These are phyloP conservation scores for Hypoxylon sp. DNA, from an alignment of 2,329 filamentous ascomycete genomes.

Conservation along the genomic window DNA sequence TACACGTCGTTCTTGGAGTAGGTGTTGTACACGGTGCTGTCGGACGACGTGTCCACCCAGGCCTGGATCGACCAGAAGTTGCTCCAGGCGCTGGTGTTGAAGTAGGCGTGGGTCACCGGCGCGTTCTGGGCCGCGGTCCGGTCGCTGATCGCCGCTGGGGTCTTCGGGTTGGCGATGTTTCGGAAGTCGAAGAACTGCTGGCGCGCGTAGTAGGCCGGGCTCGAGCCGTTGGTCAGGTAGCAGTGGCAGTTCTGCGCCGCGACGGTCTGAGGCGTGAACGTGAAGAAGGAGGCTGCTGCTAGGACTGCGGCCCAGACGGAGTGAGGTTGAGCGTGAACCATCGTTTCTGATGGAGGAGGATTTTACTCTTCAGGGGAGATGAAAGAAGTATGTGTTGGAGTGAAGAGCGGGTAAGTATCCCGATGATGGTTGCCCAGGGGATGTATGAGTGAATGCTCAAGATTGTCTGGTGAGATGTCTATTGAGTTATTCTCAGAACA, in stretches of 20 bases:
- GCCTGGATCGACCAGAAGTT: conserved; percentile 45
- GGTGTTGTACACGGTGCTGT: conserved; percentile 47
- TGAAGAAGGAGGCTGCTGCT: neutral
- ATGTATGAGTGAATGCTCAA: conserved; percentile 2
- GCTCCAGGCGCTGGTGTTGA: conserved; percentile 44
- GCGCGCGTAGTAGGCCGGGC: conserved; percentile 51
- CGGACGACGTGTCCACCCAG: conserved; percentile 39
- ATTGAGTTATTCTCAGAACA: neutral
- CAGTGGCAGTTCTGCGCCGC: conserved; percentile 51
- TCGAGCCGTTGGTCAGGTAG: conserved; percentile 55
- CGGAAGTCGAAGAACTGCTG: conserved; percentile 63
- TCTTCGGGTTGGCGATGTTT: conserved; percentile 45
- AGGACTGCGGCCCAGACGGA: conserved; percentile 10
- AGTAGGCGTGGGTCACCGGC: conserved; percentile 45
- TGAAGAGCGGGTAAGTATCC: no score
- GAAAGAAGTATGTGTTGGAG: no score
- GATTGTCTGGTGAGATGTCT: no score
- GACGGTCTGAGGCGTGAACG: conserved; percentile 2
- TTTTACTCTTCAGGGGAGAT: conserved; percentile 3
- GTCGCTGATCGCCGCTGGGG: conserved; percentile 42
- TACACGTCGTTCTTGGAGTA: conserved; percentile 55
- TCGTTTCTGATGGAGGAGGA: neutral
- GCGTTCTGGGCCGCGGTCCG: conserved; percentile 41
- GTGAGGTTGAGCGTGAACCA: conserved; percentile 5
- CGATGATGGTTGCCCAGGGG: neutral